Base-by-base conservation (phyloP, 1,284 basidiomycete genomes). In the Ustilago bromivora region DNA sequence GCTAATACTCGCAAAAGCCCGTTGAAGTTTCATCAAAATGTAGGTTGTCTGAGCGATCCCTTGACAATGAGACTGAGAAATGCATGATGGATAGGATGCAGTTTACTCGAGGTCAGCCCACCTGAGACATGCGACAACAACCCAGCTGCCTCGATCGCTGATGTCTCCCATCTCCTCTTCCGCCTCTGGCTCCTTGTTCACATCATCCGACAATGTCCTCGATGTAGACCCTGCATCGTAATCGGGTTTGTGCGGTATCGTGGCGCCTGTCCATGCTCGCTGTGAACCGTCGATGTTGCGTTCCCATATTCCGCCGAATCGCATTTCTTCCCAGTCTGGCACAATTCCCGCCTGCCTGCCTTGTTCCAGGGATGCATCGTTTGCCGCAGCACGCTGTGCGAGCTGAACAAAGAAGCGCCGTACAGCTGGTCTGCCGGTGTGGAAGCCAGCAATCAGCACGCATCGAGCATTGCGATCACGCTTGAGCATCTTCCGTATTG, bases 161-260 rank as follows among this genome's bases (percentile, higher is more conserved):
- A 80, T 78, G 34, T 83, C 83, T 28, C 82, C 83, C 80, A 84
- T 83, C 52, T 84, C 82, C 43, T 83, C 81, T 9, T 79, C 68
- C 11, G 15, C 46, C 12, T 57, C 47, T 32, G 53, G 34, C 7
- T 17, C 13, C 15, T 34, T 23, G n/a, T 46, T 19, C 43, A 9
- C n/a, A 36, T 32, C 61, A 4, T 40, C 34, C 34, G 13, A 1
- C 17, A 43, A 17, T 17, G 46, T 17, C 58, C 1, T 35, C 11
- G 19, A 3, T 6, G 36, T 34, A 12, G 47, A 4, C 9, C 53
- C 34, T 10, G 47, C 32, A 13, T 66, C 56, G 38, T 63, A 55
- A 47, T 67, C 54, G 1, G 58, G 28, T 55, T 71, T 76, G 43
- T 53, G 17, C 6, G 71, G 64, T 28, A 74, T 32, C 3, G 36